A percentile compares a stretch with the other conserved stretches of the same genome.
These are phyloP conservation scores for Aspergillus sp. DNA, from an alignment of 2,329 filamentous ascomycete species.

Conservation along the genomic window DNA sequence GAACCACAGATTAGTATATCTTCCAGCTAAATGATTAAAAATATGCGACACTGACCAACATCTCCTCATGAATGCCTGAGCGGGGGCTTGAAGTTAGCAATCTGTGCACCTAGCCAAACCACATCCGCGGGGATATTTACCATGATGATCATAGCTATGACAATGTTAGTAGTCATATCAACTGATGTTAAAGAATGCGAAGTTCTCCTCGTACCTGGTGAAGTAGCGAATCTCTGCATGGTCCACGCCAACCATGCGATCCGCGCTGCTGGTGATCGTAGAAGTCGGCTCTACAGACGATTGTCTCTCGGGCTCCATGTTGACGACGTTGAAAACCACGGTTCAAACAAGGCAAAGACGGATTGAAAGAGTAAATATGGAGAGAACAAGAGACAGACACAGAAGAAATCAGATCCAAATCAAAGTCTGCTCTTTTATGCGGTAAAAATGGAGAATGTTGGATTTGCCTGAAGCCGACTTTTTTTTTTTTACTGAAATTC, in stretches of 20 bases:
- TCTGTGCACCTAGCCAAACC: conserved; percentile 10
- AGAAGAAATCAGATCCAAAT: not conserved
- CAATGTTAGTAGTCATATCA: conserved; percentile 10
- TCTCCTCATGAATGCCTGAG: conserved; percentile 90
- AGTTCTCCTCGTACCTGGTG: conserved; percentile 61
- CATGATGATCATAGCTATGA: conserved; percentile 91
- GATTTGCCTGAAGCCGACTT: conserved; percentile 14
- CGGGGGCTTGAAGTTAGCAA: conserved; percentile 20
- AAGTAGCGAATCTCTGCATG: conserved; percentile 99
- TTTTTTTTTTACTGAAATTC: conserved; percentile 6
- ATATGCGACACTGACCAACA: conserved; percentile 63
- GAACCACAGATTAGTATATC: conserved; percentile 1
- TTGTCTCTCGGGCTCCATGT: conserved; percentile 12
- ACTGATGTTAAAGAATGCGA: not conserved
- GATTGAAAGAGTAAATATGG: not conserved
- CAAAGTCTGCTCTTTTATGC: not conserved
- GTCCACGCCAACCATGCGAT: conserved; percentile 55
- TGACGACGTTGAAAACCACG: not conserved
- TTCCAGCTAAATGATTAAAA: not conserved
- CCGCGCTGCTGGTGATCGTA: conserved; percentile 35
- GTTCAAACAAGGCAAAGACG: not conserved
- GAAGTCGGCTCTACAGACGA: conserved; percentile 15
- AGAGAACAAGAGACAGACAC: not conserved
- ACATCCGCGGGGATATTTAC: conserved; percentile 46
- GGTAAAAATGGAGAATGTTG: not conserved